phyloP scores from a whole-genome alignment of 1,139 yeast species.

The Yamadazyma diospyri region DNA sequence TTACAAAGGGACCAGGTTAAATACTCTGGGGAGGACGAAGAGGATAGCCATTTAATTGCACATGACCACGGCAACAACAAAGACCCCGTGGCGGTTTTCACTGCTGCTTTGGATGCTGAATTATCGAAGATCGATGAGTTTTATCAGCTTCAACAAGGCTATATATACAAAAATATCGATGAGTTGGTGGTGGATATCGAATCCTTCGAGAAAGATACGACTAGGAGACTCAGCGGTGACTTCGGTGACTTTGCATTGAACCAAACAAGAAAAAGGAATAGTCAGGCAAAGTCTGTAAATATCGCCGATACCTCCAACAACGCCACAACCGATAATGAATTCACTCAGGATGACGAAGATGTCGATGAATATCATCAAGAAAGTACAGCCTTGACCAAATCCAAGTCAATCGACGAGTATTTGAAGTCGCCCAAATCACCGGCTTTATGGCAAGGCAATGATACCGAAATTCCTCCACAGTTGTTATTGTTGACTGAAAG shows the following conservation, averaged over 20 bases:
- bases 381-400: slow-evolving; percentile 16
- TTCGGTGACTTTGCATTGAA: slow-evolving; percentile 11
- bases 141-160: slow-evolving; percentile 50
- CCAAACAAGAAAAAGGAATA: slow-evolving; percentile 1
- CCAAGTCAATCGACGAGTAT: slow-evolving; percentile 35
- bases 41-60: slow-evolving; percentile 26
- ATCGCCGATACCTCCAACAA: not conserved
- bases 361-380: slow-evolving; percentile 13
- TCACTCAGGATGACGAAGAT: slow-evolving; percentile 28
- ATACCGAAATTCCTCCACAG: slow-evolving; percentile 36
- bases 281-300: not conserved
- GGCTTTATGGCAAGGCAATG: slow-evolving; percentile 31
- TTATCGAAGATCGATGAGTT: slow-evolving; percentile 58
- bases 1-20: slow-evolving; percentile 55
- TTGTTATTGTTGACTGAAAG: slow-evolving; percentile 38
- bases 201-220: slow-evolving; percentile 35
- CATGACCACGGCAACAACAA: slow-evolving; percentile 20
- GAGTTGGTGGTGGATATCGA: slow-evolving; percentile 51
- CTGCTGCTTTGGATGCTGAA: slow-evolving; percentile 56
- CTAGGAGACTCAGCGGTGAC: slow-evolving; percentile 12
- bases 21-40: slow-evolving; percentile 21
- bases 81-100: slow-evolving; percentile 35
- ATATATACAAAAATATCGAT: slow-evolving; percentile 46
- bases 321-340: slow-evolving; percentile 30
- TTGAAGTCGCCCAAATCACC: slow-evolving; percentile 38